These are phyloP conservation scores for Ogataea polymorpha DNA, from an alignment of 805 yeast genomes.

Conservation along the genomic window DNA sequence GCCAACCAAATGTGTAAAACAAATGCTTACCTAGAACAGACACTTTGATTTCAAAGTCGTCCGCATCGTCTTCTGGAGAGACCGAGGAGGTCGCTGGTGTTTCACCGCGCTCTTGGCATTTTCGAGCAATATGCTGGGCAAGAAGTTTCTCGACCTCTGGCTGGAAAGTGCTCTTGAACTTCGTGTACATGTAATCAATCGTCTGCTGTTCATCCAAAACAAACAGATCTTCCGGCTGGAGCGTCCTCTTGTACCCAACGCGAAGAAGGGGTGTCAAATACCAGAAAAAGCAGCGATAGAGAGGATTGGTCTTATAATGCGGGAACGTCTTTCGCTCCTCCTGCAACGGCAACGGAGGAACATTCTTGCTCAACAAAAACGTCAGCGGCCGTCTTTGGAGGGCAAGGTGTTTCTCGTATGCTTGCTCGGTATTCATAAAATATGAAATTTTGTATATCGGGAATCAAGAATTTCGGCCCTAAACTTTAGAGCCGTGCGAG, in stretches of 20 bases:
- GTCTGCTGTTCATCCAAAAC: slow-evolving; percentile 40
- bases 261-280: slow-evolving; percentile 65
- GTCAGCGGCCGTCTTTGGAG: slow-evolving; percentile 49
- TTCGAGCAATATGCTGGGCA: slow-evolving; percentile 25
- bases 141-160: slow-evolving; percentile 31
- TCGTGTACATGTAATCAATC: slow-evolving; percentile 39
- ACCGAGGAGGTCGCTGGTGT: slow-evolving; percentile 20
- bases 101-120: slow-evolving; percentile 28
- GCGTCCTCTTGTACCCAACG: slow-evolving; percentile 70
- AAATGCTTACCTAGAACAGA: slow-evolving; percentile 36
- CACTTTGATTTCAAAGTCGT: slow-evolving; percentile 26
- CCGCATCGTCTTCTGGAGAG: slow-evolving; percentile 19
- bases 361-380: slow-evolving; percentile 44
- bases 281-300: slow-evolving; percentile 53
- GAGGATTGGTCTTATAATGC: slow-evolving; percentile 38
- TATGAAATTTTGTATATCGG: background rate
- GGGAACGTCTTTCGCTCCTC: slow-evolving; percentile 53
- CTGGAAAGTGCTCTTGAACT: slow-evolving; percentile 36
- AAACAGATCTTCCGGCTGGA: slow-evolving; percentile 61
- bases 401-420: slow-evolving; percentile 7
- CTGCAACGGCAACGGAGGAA: slow-evolving; percentile 48
- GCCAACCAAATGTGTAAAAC: slow-evolving; percentile 46
- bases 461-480: background rate
- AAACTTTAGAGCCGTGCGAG: slow-evolving; percentile 1
- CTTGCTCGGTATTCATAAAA: background rate